Evolutionary conservation across 352 stramenopile species (phyloP), one percentile per base, ranked within the genome.

Genomic region (Phytopythium sindhum): DNA sequence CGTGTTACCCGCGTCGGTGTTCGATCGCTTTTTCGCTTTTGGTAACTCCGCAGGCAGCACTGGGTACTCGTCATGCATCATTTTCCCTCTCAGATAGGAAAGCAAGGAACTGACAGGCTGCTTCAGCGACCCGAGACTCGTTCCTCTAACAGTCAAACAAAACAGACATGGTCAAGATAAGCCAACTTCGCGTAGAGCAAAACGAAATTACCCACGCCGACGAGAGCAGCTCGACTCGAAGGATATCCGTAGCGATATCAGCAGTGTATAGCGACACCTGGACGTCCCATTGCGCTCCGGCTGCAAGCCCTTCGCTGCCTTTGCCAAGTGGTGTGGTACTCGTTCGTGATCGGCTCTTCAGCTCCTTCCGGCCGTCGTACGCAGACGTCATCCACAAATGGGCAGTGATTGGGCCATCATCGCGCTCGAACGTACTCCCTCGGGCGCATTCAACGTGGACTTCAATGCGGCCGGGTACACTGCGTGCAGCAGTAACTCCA

Each of bases 341-440:
- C 31, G 31, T 12, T 56, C 50, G 50, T 37, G 54, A 50, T 19
- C 42, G 23, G 24, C 74, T 80, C 26, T 70, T 75, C 21, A 80
- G 7, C 31, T 78, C 69, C 26, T 61, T 65, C 17, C 66, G 68
- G 14, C 79, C 65, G 26, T 84, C 68, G 0, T 81, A 23, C 14
- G 45, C 57, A 24, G 70, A 81, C 29, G 29, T 68, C 19, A 86
- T n/a, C 73, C 78, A 86, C 5, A 86, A 11, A 60, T 84, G 64
- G 12, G 72, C 74, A 4, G 56, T 48, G 26, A 78, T 31, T 0
- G 57, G 57, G 31, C 68, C 60, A 15, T 72, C 60, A n/a, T 31
- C 55, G 4, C 55, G 24, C 48, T 51, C 28, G 24, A 53, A 17
- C 21, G 45, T 55, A 26, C 23, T 9, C 59, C 65, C 55, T 53